These are phyloP conservation scores for Aspergillus nanangensis DNA, from an alignment of 495 filamentous ascomycete genomes.

Conservation along the genomic window DNA sequence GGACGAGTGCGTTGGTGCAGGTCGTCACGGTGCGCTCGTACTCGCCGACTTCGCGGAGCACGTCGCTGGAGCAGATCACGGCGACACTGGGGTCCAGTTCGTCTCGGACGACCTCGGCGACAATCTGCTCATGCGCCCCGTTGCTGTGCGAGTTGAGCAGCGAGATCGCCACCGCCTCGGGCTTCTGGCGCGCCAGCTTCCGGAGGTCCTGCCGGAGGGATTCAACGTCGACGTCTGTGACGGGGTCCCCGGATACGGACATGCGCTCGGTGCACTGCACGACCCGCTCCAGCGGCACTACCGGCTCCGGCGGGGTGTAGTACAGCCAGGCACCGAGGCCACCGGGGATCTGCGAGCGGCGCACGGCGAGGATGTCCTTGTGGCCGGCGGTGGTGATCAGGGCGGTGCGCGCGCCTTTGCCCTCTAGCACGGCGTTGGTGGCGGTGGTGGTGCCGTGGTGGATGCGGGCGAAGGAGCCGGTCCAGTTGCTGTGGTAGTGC, in stretches of 20 bases:
- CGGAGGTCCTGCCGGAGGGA: conserved; percentile 26
- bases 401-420: conserved; percentile 37
- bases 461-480: conserved; percentile 30
- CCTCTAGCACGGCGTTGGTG: conserved; percentile 39
- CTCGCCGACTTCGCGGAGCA: conserved; percentile 45
- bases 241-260: conserved; percentile 36
- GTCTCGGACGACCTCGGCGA: conserved; percentile 27
- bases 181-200: conserved; percentile 25
- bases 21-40: conserved; percentile 50
- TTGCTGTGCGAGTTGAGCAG: conserved; percentile 47
- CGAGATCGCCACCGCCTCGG: conserved; percentile 43
- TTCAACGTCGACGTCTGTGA: conserved; percentile 35
- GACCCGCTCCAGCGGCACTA: conserved; percentile 45
- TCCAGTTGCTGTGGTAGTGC: conserved; percentile 13
- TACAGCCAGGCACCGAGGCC: conserved; percentile 45
- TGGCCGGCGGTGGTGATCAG: conserved; percentile 38
- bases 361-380: conserved; percentile 35
- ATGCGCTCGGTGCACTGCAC: conserved; percentile 45
- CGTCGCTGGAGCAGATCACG: conserved; percentile 41
- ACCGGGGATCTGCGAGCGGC: conserved; percentile 46
- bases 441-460: conserved; percentile 39
- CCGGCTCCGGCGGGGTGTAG: conserved; percentile 42
- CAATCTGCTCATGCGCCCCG: conserved; percentile 33
- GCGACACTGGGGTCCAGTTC: conserved; percentile 34
- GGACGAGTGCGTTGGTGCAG: conserved; percentile 46